Percentiles rank a stretch among this genome's conserved stretches.
Evolutionary conservation across 2,329 filamentous ascomycete species (phyloP).

Genomic region (Coniochaeta prunicola): DNA sequence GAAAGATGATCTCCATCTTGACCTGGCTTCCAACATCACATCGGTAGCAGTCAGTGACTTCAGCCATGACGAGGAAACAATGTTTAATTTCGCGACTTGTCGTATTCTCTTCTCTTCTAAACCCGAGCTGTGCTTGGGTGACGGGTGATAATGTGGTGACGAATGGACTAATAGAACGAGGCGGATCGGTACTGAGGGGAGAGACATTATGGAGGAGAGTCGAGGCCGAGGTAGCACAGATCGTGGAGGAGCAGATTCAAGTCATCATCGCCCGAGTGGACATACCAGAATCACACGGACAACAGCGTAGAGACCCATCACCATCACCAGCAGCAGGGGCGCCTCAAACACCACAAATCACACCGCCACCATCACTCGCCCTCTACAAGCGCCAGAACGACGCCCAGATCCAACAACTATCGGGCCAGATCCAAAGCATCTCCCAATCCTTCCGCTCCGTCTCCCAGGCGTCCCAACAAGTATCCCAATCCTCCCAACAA

Average conservation of each 20-base stretch:
- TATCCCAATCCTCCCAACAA: conserved; percentile 23
- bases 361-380: conserved; percentile 13
- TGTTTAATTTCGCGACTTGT: conserved; percentile 10
- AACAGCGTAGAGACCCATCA: not conserved
- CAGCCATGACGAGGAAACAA: conserved; percentile 12
- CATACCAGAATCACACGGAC: not conserved
- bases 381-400: conserved; percentile 13
- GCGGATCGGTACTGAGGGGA: not conserved
- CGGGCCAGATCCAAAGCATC: conserved; percentile 21
- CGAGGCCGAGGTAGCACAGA: not conserved
- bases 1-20: conserved; percentile 2
- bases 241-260: conserved; percentile 2
- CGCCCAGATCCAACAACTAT: conserved; percentile 17
- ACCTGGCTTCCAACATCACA: not conserved
- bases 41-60: not conserved
- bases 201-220: not conserved
- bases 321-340: not conserved
- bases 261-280: not conserved
- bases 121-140: conserved; percentile 16
- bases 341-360: conserved; percentile 11
- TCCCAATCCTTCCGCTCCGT: conserved; percentile 20
- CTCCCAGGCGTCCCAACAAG: conserved; percentile 23
- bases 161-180: not conserved
- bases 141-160: not conserved
- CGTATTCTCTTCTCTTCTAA: conserved; percentile 16